Evolutionary conservation across 2,329 filamentous ascomycete genomes (phyloP).

Genomic region (Fulvia fulva): DNA sequence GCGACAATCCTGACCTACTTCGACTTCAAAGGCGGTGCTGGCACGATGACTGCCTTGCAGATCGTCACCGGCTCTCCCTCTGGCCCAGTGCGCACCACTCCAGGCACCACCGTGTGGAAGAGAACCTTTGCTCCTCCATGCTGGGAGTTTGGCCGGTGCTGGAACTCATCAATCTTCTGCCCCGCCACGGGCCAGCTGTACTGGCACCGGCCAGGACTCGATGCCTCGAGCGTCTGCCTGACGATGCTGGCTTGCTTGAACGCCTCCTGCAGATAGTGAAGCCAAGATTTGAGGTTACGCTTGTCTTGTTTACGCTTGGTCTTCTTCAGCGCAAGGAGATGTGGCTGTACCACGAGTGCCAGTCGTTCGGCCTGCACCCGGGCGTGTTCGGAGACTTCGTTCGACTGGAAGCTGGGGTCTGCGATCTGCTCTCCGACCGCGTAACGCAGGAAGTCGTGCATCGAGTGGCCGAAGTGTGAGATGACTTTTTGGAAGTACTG

Average conservation of each 20-base stretch:
- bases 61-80: not conserved
- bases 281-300: conserved; percentile 2
- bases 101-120: not conserved
- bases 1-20: no score
- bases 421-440: not conserved
- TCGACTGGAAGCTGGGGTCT: not conserved
- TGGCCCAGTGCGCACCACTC: not conserved
- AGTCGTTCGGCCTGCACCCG: not conserved
- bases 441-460: not conserved
- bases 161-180: not conserved
- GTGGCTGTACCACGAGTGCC: not conserved
- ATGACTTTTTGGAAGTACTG: not conserved
- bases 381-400: not conserved
- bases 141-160: not conserved
- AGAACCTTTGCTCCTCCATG: not conserved
- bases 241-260: conserved; percentile 8
- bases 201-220: not conserved
- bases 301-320: not conserved
- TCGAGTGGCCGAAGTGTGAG: not conserved
- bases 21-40: no score
- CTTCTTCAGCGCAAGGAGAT: not conserved
- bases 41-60: not conserved
- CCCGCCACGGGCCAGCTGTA: not conserved
- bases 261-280: conserved; percentile 1
- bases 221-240: conserved; percentile 4